Conservation (phyloP, 345 rosid genomes). For the Bruguiera gymnorhiza region DNA sequence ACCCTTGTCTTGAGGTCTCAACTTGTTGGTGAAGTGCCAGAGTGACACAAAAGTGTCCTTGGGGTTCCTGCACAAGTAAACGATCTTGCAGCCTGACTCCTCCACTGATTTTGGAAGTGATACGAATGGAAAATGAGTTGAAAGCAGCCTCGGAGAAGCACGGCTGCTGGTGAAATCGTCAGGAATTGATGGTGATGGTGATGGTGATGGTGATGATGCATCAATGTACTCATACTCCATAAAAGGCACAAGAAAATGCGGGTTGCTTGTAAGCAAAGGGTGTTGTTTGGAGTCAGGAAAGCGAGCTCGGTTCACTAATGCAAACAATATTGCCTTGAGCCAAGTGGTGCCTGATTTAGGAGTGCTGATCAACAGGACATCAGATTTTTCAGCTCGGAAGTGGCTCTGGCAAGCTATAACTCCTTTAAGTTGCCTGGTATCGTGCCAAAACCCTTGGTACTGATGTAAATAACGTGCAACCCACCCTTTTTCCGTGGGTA, state of each 20-base stretch:
- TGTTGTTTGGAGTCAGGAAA: slow-evolving; percentile 24
- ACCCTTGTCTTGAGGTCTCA: slow-evolving; percentile 25
- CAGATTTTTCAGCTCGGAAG: slow-evolving; percentile 41
- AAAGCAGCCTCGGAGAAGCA: slow-evolving; percentile 40
- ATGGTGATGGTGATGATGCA: too few relatives aligned
- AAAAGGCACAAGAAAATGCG: slow-evolving; percentile 60
- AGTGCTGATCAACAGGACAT: slow-evolving; percentile 44
- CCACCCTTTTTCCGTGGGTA: slow-evolving; percentile 43
- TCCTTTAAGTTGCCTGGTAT: slow-evolving; percentile 32
- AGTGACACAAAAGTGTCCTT: slow-evolving; percentile 53
- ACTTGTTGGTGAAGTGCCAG: slow-evolving; percentile 52
- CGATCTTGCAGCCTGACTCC: slow-evolving; percentile 41
- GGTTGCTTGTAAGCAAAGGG: slow-evolving; percentile 49
- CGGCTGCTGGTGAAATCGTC: slow-evolving; percentile 19
- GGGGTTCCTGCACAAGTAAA: slow-evolving; percentile 54
- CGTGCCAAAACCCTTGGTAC: slow-evolving; percentile 54
- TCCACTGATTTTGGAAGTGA: slow-evolving; percentile 38
- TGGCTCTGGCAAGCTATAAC: slow-evolving; percentile 39
- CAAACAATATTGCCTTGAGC: slow-evolving; percentile 51
- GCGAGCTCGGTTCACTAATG: slow-evolving; percentile 26
- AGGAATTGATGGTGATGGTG: slow-evolving; percentile 8
- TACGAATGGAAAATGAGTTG: slow-evolving; percentile 36
- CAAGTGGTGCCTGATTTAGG: slow-evolving; percentile 74
- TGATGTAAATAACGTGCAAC: slow-evolving; percentile 29
- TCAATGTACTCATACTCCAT: slow-evolving; percentile 29